Conservation (phyloP, 2,329 filamentous ascomycete genomes). For the Colletotrichum cordylinicola region DNA sequence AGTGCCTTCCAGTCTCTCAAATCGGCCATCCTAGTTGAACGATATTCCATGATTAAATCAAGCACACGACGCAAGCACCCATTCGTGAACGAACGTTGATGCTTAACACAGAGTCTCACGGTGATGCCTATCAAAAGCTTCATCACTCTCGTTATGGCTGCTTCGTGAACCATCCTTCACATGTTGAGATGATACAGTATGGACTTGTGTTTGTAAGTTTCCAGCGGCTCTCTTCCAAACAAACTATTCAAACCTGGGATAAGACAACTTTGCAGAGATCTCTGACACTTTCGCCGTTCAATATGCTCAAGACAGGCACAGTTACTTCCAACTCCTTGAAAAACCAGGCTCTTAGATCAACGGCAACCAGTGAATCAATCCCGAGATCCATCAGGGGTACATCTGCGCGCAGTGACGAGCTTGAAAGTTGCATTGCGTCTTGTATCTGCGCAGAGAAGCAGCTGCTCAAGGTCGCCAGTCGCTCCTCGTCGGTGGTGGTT, state of each 20-base stretch:
- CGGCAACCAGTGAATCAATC: conserved; percentile 30
- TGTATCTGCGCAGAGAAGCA: not conserved
- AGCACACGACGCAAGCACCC: not conserved
- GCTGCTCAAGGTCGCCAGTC: not conserved
- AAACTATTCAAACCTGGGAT: not conserved
- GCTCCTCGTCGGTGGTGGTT: not conserved
- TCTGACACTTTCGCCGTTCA: conserved; percentile 34
- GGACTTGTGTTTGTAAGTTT: not conserved
- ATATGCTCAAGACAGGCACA: conserved; percentile 50
- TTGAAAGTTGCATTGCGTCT: not conserved
- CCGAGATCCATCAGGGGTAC: conserved; percentile 22
- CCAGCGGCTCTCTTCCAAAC: not conserved
- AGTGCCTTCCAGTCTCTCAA: not conserved
- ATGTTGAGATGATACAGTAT: not conserved
- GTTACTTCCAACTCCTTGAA: conserved; percentile 46
- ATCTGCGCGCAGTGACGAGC: not conserved
- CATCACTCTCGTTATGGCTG: not conserved
- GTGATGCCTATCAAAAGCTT: not conserved
- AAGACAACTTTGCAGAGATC: conserved; percentile 2
- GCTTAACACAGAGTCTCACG: not conserved
- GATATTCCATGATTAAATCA: too few species aligned
- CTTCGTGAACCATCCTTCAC: not conserved
- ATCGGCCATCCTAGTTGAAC: not conserved
- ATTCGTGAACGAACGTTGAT: not conserved
- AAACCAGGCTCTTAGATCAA: conserved; percentile 52